Conservation (phyloP, 257 asterid genomes). For the Ocimum tenuiflorum region DNA sequence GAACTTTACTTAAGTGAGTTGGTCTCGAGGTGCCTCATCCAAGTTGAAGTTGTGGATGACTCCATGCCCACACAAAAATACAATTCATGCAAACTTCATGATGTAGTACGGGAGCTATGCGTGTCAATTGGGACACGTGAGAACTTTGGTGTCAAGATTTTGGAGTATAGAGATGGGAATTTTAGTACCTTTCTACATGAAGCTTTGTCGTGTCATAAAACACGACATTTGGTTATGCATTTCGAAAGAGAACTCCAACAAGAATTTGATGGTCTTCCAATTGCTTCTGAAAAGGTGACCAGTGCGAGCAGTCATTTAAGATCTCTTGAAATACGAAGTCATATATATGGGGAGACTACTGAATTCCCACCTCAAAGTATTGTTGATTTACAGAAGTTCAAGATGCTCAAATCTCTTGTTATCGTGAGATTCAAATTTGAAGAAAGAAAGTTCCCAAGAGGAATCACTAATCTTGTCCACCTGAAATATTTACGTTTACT, state of each 20-base stretch:
- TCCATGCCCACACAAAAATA: too few species aligned
- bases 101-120: not conserved
- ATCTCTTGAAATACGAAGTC: not conserved
- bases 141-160: too few species aligned
- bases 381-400: not conserved
- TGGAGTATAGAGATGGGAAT: too few species aligned
- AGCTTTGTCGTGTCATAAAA: too few species aligned
- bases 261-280: too few species aligned
- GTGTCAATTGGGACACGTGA: too few species aligned
- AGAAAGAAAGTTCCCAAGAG: too few species aligned
- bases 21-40: slow-evolving; percentile 5
- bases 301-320: not conserved
- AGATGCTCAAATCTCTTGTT: too few species aligned
- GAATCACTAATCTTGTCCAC: too few species aligned
- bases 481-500: not conserved
- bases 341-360: too few species aligned
- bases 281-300: too few species aligned
- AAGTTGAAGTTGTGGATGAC: not conserved
- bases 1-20: not conserved
- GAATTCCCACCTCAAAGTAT: not conserved
- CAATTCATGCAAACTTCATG: slow-evolving; percentile 3
- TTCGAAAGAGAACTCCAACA: not conserved
- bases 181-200: too few species aligned
- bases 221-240: not conserved
- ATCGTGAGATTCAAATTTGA: not conserved